Base-by-base conservation (phyloP, 768 basidiomycete species). In the Kondoa malvinella region DNA sequence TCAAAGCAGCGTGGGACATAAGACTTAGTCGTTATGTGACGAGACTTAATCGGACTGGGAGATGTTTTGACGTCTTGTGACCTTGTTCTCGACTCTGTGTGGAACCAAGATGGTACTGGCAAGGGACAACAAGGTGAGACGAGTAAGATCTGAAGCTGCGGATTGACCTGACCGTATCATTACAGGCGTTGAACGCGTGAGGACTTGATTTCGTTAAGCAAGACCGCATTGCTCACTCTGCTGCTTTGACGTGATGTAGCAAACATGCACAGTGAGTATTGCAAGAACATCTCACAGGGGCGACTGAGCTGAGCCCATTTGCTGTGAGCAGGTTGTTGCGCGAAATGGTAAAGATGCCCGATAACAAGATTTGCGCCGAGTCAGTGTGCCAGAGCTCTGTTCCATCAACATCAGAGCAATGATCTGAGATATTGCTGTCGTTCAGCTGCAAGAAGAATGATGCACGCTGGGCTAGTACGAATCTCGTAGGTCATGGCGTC, bases 381-480 rank as follows among this genome's bases (percentile, higher is more conserved):
- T 99, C 94, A 31, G 29, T 27, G 27, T 27, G 21, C 29, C 30
- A 58, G 27, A 1, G n/a, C 61, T 27, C 30, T 12, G 29, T 26
- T 25, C 4, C 15, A 17, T 34, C 64, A 32, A 31, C 64, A 12
- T 17, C 21, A 31, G 29, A 25, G 3, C 34, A 25, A 66, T 40
- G 56, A 56, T 21, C 17, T 32, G 29, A 4, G 34, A 33, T 66
- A 25, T 15, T 4, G 17, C 8, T 21, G 4, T 25, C 27, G 4
- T 34, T 15, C 25, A 57, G 30, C 57, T 58, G 31, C 34, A 66
- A 66, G 56, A 14, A 63, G 56, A 33, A 33, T 31, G 92, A 97
- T 81, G 89, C 94, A 57, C 83, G 94, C 73, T 99, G 94, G 94
- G 94, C 94, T 57, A 91, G 90, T 4, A 95, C 92, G 88, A 97